A percentile compares a stretch with the other conserved stretches of the same genome.
Evolutionary conservation across 2,329 filamentous ascomycete genomes (phyloP).

Genomic region (Penicillium sp.): DNA sequence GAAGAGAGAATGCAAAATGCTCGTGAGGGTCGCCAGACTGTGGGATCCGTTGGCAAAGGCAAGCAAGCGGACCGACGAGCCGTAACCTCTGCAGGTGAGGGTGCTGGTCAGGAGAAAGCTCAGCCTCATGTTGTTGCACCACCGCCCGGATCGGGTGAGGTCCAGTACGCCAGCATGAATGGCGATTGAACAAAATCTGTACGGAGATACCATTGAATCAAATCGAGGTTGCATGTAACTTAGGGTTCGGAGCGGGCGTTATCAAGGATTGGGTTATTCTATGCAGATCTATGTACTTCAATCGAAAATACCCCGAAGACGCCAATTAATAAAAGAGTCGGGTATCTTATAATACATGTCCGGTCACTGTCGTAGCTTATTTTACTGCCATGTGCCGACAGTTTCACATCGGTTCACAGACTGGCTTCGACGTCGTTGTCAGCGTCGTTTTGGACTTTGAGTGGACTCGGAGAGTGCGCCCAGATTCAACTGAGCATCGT

Average conservation of each 20-base stretch:
- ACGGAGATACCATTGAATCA: constrained; percentile 20
- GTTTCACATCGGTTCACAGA: neutral
- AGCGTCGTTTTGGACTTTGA: neutral
- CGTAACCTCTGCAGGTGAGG: constrained; percentile 42
- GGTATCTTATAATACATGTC: constrained; percentile 43
- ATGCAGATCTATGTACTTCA: constrained; percentile 30
- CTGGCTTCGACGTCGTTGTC: neutral
- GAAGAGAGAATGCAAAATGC: constrained; percentile 81
- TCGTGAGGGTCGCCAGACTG: constrained; percentile 68
- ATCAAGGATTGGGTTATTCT: constrained; percentile 26
- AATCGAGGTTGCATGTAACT: constrained; percentile 27
- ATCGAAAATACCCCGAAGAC: constrained; percentile 35
- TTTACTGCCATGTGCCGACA: neutral
- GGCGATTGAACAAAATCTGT: constrained; percentile 62
- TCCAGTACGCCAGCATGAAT: constrained; percentile 80
- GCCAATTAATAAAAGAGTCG: constrained; percentile 36
- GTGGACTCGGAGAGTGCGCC: constrained; percentile 3
- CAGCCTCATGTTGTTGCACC: constrained; percentile 60
- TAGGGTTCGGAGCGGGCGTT: constrained; percentile 39
- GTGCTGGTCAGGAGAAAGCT: constrained; percentile 41
- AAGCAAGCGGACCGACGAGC: constrained; percentile 35
- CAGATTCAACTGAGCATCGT: neutral
- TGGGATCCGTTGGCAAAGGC: constrained; percentile 47
- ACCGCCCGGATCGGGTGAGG: constrained; percentile 74
- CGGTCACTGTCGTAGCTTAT: constrained; percentile 7